Base-by-base conservation (phyloP, 1,284 basidiomycete genomes). In the Rhodotorula sp. region DNA sequence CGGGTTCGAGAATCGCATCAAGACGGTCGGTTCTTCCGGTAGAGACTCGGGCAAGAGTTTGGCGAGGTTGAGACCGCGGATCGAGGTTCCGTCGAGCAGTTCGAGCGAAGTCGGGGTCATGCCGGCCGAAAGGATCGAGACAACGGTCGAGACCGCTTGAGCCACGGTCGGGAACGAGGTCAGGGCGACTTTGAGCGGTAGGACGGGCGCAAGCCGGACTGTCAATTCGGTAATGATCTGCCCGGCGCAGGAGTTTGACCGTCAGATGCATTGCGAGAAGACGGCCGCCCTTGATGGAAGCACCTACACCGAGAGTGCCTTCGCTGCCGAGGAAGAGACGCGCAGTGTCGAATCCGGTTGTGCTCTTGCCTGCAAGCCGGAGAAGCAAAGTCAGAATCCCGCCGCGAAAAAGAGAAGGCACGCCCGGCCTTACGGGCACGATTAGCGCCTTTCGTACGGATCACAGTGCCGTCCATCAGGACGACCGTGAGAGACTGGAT, bases 291-390 rank as follows among this genome's bases (percentile, higher is more conserved):
- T 3, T 7, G 18, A 8, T 6, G 46, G 4, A 3, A 63, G 91
- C 2, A 47, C 39, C 15, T 14, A 64, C 63, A 15, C 93, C 95
- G 29, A 97, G 83, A 0, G 94, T 97, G 1, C 95, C 95, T 80
- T 98, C 95, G 0, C 93, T 92, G n/a, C 95, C 94, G 64, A 97
- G 91, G 82, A 97, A 97, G 21, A 97, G 81, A 77, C 96, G 95
- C 1, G 66, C 75, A 2, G 69, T 69, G 52, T 78, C 77, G 64
- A 67, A 77, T 0, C 77, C 77, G 3, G 76, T 77, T 7, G 77
- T 71, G 47, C 64, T 68, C 47, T 78, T 78, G 26, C 77, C 66
- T 2, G 94, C 89, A 90, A 29, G 6, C 29, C 20, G 48, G 3
- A 31, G 46, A 39, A 51, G 54, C 46, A n/a, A 8, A 52, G 12